Evolutionary conservation across 2,329 filamentous ascomycete species (phyloP).

Genomic region (Alternaria angustiovoidea): DNA sequence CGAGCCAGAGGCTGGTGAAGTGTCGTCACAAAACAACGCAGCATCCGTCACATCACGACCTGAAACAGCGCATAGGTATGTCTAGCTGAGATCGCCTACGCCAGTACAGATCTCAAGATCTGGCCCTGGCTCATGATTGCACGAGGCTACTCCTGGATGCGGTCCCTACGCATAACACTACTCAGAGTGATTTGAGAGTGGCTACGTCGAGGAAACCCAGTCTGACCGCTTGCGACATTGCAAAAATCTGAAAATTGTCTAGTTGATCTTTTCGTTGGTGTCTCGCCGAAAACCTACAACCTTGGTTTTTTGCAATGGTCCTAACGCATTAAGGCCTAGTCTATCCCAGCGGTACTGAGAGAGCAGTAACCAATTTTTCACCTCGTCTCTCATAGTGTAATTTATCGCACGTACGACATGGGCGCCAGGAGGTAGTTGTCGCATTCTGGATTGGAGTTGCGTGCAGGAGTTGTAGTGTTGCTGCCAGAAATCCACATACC

Average conservation of each 20-base stretch:
- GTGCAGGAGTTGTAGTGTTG: background rate
- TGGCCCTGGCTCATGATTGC: background rate
- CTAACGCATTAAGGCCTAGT: background rate
- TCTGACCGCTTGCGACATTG: background rate
- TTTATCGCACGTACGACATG: background rate
- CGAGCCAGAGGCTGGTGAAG: conserved; percentile 14
- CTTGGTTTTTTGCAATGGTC: background rate
- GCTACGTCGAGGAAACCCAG: background rate
- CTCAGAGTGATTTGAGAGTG: background rate
- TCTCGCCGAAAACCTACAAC: background rate
- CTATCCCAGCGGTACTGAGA: background rate
- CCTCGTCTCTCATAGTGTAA: background rate
- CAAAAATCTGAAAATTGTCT: background rate
- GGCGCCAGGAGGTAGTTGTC: background rate
- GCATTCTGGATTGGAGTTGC: background rate
- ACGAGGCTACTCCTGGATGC: background rate
- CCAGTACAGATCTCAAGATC: background rate
- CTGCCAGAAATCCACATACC: background rate
- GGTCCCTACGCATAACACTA: background rate
- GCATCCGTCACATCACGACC: conserved; percentile 9
- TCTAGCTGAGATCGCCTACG: background rate
- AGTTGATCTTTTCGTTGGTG: background rate
- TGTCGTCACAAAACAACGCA: conserved; percentile 17
- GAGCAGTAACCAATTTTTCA: background rate
- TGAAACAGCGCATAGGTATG: conserved; percentile 4